A percentile compares a stretch with the other conserved stretches of the same genome.
These are phyloP conservation scores for Persicaria tinctoria DNA, from an alignment of 148 eudicot species.

Conservation along the genomic window DNA sequence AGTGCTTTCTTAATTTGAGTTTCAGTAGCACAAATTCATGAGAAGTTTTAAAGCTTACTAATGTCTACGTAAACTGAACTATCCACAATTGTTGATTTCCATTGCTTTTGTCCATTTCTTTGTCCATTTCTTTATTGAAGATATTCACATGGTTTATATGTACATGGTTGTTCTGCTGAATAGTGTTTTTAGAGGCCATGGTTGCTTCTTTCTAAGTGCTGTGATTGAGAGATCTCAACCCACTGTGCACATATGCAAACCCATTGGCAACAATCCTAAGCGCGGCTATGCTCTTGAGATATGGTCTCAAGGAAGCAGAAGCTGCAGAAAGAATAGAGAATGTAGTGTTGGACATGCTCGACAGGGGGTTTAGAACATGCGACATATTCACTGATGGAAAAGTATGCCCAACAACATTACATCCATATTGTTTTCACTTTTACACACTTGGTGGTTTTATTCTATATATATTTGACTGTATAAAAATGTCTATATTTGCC, in stretches of 20 bases:
- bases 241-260: conserved; percentile 16
- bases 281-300: conserved; percentile 94
- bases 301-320: conserved; percentile 81
- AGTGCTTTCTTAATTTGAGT: too few species aligned
- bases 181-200: conserved; percentile 7
- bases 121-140: too few species aligned
- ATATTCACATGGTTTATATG: background rate
- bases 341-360: conserved; percentile 73
- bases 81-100: too few species aligned
- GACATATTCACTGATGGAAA: conserved; percentile 71
- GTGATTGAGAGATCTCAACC: conserved; percentile 8
- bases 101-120: too few species aligned
- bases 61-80: too few species aligned
- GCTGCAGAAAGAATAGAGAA: conserved; percentile 81
- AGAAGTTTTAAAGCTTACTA: too few species aligned
- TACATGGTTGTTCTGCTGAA: background rate
- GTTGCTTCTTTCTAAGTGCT: background rate
- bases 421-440: background rate
- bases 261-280: conserved; percentile 86
- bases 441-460: background rate
- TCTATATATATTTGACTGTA: background rate
- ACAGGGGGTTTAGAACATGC: conserved; percentile 83
- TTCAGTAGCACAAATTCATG: too few species aligned
- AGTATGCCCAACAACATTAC: conserved; percentile 28
- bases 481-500: background rate